Conservation (phyloP, 148 eudicot genomes). For the Heliosperma pusillum region DNA sequence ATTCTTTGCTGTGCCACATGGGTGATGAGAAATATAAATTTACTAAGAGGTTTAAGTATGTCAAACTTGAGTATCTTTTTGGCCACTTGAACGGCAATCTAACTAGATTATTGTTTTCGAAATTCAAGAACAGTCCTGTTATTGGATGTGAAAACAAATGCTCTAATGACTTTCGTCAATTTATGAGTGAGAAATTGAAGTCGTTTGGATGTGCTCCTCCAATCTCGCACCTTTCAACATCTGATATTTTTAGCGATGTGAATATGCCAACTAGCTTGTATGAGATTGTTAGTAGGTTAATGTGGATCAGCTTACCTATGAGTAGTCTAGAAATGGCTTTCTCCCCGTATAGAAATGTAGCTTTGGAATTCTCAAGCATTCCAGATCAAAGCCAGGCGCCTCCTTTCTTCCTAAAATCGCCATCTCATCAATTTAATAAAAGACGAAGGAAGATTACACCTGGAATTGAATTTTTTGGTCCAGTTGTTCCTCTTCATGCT, state of each 20-base stretch:
- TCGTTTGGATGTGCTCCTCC: conserved; percentile 33
- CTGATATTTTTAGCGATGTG: conserved; percentile 44
- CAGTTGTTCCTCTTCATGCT: conserved; percentile 59
- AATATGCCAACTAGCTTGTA: conserved; percentile 50
- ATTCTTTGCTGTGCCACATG: conserved; percentile 37
- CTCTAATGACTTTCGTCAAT: conserved; percentile 32
- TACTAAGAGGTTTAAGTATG: conserved; percentile 35
- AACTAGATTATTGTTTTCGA: conserved; percentile 29
- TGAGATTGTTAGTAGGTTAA: conserved; percentile 47
- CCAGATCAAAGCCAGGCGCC: conserved; percentile 49
- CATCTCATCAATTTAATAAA: conserved; percentile 49
- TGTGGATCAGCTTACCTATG: conserved; percentile 52
- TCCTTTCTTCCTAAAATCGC: conserved; percentile 52
- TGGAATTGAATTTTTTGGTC: conserved; percentile 53
- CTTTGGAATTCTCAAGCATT: conserved; percentile 52
- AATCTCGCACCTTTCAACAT: conserved; percentile 26
- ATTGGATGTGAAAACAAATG: conserved; percentile 15
- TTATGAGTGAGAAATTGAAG: conserved; percentile 44
- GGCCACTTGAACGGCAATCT: conserved; percentile 43
- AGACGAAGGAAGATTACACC: conserved; percentile 41
- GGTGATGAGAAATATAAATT: conserved; percentile 39
- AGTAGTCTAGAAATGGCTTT: conserved; percentile 52
- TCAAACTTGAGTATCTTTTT: conserved; percentile 50
- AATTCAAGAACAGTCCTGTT: conserved; percentile 22
- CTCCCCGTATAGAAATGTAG: conserved; percentile 29